Base-by-base conservation (phyloP, 1,284 basidiomycete species). In the Boletus mariae region DNA sequence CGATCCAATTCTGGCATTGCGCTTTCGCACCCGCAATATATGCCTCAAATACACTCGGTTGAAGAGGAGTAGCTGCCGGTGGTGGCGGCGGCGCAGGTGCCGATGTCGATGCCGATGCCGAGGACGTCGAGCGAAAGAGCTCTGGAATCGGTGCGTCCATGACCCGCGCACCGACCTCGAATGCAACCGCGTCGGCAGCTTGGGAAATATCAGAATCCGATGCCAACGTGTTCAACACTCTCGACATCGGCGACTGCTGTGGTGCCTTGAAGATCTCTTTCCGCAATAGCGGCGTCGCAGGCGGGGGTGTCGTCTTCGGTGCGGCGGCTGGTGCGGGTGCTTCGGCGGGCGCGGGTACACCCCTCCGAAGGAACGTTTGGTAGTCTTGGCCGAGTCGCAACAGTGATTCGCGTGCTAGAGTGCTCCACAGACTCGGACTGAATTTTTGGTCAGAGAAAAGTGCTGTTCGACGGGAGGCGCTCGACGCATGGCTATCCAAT, bases 371-470 rank as follows among this genome's bases (percentile, higher is more conserved):
- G 38, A 88, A 71, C 1, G 75, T 69, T 54, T 84, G 82, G 59
- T 87, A 87, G 63, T 91, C 87, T 1, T 73, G 68, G 5, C 84
- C 87, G 1, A 92, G 73, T 9, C 78, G 68, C 6, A 84, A 57
- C 2, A 92, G 74, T 23, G 80, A 76, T 50, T 83, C 80, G 3
- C 85, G 75, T 12, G 76, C 74, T 25, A 90, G 71, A 4, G 75
- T 75, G 29, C 72, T 73, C 87, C 89, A 92, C 4, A 87, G 65
- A 50, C 72, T 82, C 0, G 84, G 84, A 25, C 74, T 78, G 44
- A 80, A 78, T 60, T 84, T 87, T 63, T 87, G 84, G 61, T 91
- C 87, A 1, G 75, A 77, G 61, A 90, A 90, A 1, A 92, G 67
- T 0, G 79, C 76, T 1, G 77, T 73, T 7, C 88, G 76, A 34